Evolutionary conservation across 345 rosid genomes (phyloP).

Genomic region (Psidium friedrichsthalianum): DNA sequence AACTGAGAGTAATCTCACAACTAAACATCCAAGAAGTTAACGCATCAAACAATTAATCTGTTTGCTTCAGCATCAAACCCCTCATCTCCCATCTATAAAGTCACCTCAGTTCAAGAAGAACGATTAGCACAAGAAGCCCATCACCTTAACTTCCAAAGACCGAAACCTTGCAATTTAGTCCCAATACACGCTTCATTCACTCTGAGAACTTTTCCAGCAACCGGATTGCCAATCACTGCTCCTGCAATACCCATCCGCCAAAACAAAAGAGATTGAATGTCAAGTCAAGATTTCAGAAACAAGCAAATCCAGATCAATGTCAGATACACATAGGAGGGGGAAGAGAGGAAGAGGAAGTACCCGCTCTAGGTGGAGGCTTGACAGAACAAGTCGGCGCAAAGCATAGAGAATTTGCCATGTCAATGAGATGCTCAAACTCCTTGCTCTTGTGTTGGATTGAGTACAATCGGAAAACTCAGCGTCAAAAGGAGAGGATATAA

Average conservation of each 20-base stretch:
- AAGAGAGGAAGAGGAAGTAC: constrained; percentile 8
- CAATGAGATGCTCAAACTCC: neutral
- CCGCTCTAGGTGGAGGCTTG: constrained; percentile 22
- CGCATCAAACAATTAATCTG: neutral
- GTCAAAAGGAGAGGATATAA: neutral
- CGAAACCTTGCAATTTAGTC: constrained; percentile 30
- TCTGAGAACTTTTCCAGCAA: constrained; percentile 27
- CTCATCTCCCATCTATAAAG: neutral
- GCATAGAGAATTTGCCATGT: constrained; percentile 31
- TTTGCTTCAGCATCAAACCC: neutral
- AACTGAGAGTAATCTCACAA: neutral
- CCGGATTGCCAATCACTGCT: constrained; percentile 20
- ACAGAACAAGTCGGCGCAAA: constrained; percentile 23
- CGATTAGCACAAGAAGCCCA: neutral
- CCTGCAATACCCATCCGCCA: constrained; percentile 6
- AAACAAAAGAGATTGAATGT: neutral
- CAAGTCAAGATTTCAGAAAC: neutral
- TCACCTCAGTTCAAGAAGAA: neutral
- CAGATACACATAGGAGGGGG: neutral
- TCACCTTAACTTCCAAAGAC: constrained; percentile 56
- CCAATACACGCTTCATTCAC: constrained; percentile 27
- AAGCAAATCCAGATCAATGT: neutral
- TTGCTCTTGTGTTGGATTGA: neutral
- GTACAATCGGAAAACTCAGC: neutral
- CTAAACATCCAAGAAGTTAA: neutral